Evolutionary conservation across 2,329 filamentous ascomycete species (phyloP), one percentile per base, ranked within the genome.

Genomic region (Ramularia endophylla): DNA sequence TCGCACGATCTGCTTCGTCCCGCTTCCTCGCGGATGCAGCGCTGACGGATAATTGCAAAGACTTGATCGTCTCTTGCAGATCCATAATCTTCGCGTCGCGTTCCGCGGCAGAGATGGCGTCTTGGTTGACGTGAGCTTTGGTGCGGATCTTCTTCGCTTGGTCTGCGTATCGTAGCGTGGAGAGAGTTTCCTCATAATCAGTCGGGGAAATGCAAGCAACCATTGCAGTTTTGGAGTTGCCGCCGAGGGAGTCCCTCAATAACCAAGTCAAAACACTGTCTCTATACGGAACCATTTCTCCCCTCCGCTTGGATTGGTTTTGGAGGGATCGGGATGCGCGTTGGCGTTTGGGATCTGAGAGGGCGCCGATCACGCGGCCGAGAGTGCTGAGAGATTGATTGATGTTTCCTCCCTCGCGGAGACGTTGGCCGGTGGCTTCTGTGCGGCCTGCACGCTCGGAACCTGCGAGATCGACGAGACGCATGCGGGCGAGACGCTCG

Each of bases 181-280:
- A 95, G 1, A 98, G 76, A 0, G 92, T 98, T 64, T 98, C 92
- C 43, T 98, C 92, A 61, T 98, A 97, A 67, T 98, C 92, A 1
- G 86, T 83, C 0, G 92, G 92, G 4, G 88, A 83, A 54, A 98
- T 95, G 63, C 92, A 97, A 7, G 92, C 92, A 57, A 98, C 95
- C 92, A 98, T 98, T 48, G 92, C 92, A 8, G 92, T 98, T 67
- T 97, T 98, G 59, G 83, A 90, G 73, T 98, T 98, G 41, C 92
- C 92, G 9, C 92, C 92, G 0, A 98, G 73, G 1, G 86, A 94
- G 65, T 98, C 92, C 63, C 97, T 97, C 50, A 98, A 75, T 3
- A 98, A 75, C 90, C 90, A 84, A 8, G 80, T 84, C 22, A 84
- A 66, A 31, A 84, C 80, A 1, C 87, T 95, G 66, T 98, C 92